phyloP scores from a whole-genome alignment of 2,329 filamentous ascomycete species.

The Biscogniauxia mediterranea region DNA sequence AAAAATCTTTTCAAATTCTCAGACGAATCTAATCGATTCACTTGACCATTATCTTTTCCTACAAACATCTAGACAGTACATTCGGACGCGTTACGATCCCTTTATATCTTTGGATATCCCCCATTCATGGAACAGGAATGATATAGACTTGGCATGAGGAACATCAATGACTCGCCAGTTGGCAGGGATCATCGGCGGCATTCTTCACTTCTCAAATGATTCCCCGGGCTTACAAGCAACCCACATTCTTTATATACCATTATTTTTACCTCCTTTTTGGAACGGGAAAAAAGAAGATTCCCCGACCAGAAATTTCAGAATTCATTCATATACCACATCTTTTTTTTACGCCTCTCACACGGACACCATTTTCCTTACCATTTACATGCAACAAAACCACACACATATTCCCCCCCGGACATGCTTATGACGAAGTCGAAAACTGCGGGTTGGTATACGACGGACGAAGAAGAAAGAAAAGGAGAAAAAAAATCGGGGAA shows the following conservation, averaged over 20 bases:
- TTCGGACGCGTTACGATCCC: slow-evolving; percentile 28
- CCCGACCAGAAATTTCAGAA: not conserved
- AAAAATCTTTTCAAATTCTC: slow-evolving; percentile 13
- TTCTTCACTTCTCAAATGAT: slow-evolving; percentile 4
- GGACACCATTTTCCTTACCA: not conserved
- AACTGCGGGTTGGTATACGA: not conserved
- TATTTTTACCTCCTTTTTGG: not conserved
- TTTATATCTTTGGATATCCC: slow-evolving; percentile 24
- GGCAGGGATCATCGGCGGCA: slow-evolving; percentile 12
- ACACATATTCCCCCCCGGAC: not conserved
- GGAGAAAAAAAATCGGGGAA: not conserved
- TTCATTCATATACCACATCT: not conserved
- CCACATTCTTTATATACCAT: not conserved
- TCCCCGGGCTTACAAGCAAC: not conserved
- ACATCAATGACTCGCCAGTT: slow-evolving; percentile 13
- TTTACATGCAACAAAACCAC: not conserved
- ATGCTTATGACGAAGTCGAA: not conserved
- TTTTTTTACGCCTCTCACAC: not conserved
- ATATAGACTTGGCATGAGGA: slow-evolving; percentile 29
- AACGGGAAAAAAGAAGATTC: not conserved
- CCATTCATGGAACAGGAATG: slow-evolving; percentile 22
- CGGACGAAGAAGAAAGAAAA: not conserved
- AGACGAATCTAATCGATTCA: slow-evolving; percentile 1
- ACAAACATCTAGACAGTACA: slow-evolving; percentile 20
- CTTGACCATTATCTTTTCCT: slow-evolving; percentile 16